Conservation (phyloP, 176 grass and related monocot species). For the Carex littledalei region DNA sequence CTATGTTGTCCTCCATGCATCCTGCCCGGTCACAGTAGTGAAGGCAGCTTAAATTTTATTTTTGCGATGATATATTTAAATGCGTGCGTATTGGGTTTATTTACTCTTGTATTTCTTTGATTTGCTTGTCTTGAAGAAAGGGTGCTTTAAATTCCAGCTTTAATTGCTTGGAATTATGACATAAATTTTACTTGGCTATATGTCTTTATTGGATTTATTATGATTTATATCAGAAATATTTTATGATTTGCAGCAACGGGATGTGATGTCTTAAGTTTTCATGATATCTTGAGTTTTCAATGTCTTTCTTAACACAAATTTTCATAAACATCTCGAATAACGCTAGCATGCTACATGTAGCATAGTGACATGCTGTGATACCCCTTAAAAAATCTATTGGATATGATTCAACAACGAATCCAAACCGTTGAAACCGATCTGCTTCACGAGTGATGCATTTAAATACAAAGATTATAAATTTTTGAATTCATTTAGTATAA, state of each 20-base stretch:
- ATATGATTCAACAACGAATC: no score
- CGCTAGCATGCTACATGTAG: no score
- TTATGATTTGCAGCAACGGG: not conserved
- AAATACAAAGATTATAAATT: no score
- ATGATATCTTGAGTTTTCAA: no score
- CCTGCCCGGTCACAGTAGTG: constrained; percentile 66
- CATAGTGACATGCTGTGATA: no score
- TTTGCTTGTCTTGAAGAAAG: not conserved
- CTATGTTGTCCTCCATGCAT: constrained; percentile 47
- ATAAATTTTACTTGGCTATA: not conserved
- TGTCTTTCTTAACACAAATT: not conserved
- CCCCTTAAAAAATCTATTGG: no score
- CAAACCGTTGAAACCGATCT: no score
- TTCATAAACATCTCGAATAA: no score
- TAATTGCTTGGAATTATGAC: not conserved
- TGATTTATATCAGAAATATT: not conserved
- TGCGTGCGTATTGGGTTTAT: constrained; percentile 1
- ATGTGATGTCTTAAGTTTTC: not conserved
- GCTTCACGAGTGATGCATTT: no score
- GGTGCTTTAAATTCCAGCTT: not conserved
- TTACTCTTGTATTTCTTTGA: not conserved
- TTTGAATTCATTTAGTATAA: no score
- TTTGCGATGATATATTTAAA: not conserved
- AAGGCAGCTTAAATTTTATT: constrained; percentile 25
- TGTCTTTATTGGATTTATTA: constrained; percentile 3